phyloP scores from a whole-genome alignment of 345 rosid species.

The Syzygium jambos region DNA sequence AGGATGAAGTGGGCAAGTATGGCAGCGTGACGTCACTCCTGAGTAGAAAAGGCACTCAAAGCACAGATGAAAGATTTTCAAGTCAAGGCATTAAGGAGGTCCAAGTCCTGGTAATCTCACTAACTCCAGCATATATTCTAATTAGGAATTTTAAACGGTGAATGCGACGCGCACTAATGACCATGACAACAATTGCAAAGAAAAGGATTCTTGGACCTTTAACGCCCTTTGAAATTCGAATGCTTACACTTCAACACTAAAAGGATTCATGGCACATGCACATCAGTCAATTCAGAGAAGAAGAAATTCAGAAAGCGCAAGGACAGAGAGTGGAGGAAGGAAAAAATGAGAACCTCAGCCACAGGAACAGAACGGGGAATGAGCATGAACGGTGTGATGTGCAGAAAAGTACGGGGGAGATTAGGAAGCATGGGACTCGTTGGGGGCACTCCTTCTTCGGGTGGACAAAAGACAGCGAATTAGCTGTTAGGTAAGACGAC shows the following conservation, averaged over 20 bases:
- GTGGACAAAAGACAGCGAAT: background rate
- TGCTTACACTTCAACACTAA: background rate
- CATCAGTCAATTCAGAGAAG: background rate
- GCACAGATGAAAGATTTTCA: background rate
- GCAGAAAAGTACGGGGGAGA: background rate
- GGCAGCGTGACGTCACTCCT: background rate
- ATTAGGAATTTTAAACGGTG: background rate
- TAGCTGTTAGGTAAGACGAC: slow-evolving; percentile 19
- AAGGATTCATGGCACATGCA: background rate
- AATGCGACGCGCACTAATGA: background rate
- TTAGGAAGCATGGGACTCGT: background rate
- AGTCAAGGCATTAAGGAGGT: background rate
- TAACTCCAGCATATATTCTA: background rate
- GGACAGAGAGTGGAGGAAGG: background rate
- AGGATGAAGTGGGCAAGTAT: background rate
- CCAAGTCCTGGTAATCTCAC: background rate
- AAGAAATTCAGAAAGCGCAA: background rate
- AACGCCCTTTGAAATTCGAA: background rate
- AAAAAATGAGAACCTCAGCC: background rate
- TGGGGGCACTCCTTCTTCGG: background rate
- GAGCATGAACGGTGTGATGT: background rate
- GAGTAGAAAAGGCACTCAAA: background rate
- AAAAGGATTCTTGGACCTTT: background rate
- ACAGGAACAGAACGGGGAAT: background rate
- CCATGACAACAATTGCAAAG: background rate